A percentile compares a stretch with the other conserved stretches of the same genome.
Evolutionary conservation across 768 basidiomycete genomes (phyloP).

Genomic region (Hypholoma sublateritium): DNA sequence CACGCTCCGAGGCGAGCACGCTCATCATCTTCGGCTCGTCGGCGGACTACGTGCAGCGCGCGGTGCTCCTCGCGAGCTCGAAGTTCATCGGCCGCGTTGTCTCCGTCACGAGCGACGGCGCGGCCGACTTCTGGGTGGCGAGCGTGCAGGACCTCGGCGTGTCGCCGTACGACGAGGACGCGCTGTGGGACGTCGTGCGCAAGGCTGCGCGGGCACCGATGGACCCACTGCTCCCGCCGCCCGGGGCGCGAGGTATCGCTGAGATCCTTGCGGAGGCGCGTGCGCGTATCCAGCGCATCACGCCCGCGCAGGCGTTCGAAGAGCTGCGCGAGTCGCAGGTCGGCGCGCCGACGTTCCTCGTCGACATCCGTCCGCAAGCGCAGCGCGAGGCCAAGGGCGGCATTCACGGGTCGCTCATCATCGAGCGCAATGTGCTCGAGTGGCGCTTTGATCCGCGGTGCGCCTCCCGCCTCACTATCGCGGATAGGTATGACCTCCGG

Average conservation of each 20-base stretch:
- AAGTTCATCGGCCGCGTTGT: constrained; percentile 70
- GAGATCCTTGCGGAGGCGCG: constrained; percentile 59
- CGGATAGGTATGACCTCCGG: constrained; percentile 72
- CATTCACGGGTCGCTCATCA: constrained; percentile 66
- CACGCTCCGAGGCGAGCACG: constrained; percentile 33
- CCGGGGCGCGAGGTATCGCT: constrained; percentile 60
- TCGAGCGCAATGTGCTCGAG: constrained; percentile 78
- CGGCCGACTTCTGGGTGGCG: constrained; percentile 37
- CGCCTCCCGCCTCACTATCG: constrained; percentile 58
- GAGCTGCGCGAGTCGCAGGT: constrained; percentile 55
- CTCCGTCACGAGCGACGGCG: constrained; percentile 26
- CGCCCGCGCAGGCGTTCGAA: constrained; percentile 56
- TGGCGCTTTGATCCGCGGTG: constrained; percentile 78
- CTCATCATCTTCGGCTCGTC: constrained; percentile 62
- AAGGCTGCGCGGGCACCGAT: constrained; percentile 60
- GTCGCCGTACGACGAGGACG: constrained; percentile 59
- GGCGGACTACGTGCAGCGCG: constrained; percentile 59
- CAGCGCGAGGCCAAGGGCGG: constrained; percentile 58
- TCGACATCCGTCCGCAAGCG: constrained; percentile 71
- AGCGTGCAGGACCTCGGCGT: constrained; percentile 53
- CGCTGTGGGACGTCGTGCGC: constrained; percentile 69
- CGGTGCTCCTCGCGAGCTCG: constrained; percentile 59
- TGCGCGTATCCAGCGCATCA: constrained; percentile 63
- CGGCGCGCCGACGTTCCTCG: constrained; percentile 66
- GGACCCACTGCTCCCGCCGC: constrained; percentile 62